phyloP scores from a whole-genome alignment of 257 asterid genomes.

The Solanum gracilifrons region DNA sequence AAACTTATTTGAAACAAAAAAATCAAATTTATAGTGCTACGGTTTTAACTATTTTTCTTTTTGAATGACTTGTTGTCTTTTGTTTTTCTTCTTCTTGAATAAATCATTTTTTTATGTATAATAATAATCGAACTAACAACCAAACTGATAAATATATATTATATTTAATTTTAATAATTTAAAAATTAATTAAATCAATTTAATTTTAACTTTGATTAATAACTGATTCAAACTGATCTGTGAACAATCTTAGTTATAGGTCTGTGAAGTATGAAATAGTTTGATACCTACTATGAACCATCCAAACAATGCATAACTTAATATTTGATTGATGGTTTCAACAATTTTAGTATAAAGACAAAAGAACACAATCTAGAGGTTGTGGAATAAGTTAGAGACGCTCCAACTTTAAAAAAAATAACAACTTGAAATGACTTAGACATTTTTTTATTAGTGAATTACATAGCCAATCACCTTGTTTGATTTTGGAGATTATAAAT shows the following conservation, averaged over 20 bases:
- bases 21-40: constrained; percentile 5
- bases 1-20: neutral
- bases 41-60: neutral
- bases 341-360: neutral
- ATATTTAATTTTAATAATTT: too few relatives aligned
- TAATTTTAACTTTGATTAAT: too few relatives aligned
- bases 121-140: neutral
- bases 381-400: neutral
- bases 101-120: neutral
- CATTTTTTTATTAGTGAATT: neutral
- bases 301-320: neutral
- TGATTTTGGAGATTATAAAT: neutral
- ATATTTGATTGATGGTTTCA: neutral
- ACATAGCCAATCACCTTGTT: neutral
- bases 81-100: neutral
- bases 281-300: neutral
- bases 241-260: neutral
- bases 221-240: too few relatives aligned
- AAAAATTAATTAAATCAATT: too few relatives aligned
- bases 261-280: neutral
- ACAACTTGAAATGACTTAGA: neutral
- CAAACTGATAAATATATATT: too few relatives aligned
- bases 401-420: neutral
- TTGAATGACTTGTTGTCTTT: neutral
- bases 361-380: neutral